Percentiles rank a stretch among this genome's conserved stretches.
Conservation (phyloP, 352 stramenopile genomes). For the Globisporangium canariense region DNA sequence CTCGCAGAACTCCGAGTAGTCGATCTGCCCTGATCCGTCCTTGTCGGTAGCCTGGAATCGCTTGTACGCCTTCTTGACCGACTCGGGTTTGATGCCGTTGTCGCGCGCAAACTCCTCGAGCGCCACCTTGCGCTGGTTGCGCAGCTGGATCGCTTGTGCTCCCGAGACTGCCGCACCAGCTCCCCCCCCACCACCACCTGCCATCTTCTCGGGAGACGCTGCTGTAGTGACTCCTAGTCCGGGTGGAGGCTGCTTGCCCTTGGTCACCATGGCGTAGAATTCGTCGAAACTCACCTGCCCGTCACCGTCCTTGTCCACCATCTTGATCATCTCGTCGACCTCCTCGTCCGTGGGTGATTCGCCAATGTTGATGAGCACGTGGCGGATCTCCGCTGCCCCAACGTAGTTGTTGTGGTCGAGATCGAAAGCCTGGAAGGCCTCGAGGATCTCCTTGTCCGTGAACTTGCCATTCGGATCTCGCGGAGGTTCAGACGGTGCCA, state of each 20-base stretch:
- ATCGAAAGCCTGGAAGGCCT: conserved; percentile 93
- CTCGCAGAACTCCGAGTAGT: conserved; percentile 97
- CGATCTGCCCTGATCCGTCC: conserved; percentile 92
- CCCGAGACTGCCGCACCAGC: conserved; percentile 25
- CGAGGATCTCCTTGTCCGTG: conserved; percentile 94
- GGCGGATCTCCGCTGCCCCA: conserved; percentile 91
- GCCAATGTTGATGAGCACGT: conserved; percentile 95
- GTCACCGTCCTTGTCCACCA: conserved; percentile 94
- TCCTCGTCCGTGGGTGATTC: conserved; percentile 94
- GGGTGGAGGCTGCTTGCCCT: conserved; percentile 88
- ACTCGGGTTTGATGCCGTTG: conserved; percentile 95
- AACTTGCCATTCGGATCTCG: conserved; percentile 94
- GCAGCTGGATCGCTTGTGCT: conserved; percentile 85
- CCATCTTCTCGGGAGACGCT: conserved; percentile 29
- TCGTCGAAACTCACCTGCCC: conserved; percentile 94
- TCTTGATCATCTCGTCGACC: conserved; percentile 96
- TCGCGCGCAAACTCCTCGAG: conserved; percentile 93
- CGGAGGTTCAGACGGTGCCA: conserved; percentile 66
- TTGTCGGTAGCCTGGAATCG: conserved; percentile 94
- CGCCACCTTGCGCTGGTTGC: conserved; percentile 89
- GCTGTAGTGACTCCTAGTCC: conserved; percentile 58
- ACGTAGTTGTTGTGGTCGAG: conserved; percentile 96
- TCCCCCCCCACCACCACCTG: conserved; percentile 21
- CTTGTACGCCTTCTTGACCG: conserved; percentile 96
- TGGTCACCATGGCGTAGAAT: conserved; percentile 95